phyloP scores from a whole-genome alignment of 768 basidiomycete species.

The Termitomyces sp. region DNA sequence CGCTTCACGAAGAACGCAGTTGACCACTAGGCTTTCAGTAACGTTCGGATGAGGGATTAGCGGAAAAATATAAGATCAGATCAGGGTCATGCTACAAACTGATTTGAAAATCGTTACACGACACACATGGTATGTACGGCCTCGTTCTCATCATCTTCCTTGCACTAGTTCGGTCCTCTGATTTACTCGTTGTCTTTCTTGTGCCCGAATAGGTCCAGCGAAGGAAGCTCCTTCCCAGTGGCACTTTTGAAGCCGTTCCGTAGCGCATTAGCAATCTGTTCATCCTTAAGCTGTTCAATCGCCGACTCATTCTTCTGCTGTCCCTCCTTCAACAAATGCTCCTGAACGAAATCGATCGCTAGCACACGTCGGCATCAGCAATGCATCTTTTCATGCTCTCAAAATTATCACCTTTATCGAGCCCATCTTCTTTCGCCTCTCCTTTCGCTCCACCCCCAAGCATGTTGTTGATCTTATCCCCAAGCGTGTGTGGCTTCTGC shows the following conservation, averaged over 20 bases:
- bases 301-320: constrained; percentile 32
- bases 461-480: constrained; percentile 14
- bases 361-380: not conserved
- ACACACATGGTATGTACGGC: not conserved
- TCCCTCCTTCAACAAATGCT: constrained; percentile 32
- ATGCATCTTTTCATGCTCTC: not conserved
- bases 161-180: too few relatives aligned
- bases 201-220: not conserved
- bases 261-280: constrained; percentile 30
- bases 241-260: constrained; percentile 22
- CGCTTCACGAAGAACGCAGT: not conserved
- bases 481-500: constrained; percentile 11
- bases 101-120: not conserved
- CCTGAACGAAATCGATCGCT: constrained; percentile 37
- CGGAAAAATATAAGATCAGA: too few relatives aligned
- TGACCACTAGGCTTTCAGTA: too few relatives aligned
- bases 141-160: not conserved
- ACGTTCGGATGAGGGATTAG: too few relatives aligned
- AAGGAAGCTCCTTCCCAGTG: constrained; percentile 28
- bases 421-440: constrained; percentile 15
- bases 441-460: constrained; percentile 15
- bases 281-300: constrained; percentile 35
- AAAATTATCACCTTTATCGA: constrained; percentile 24
- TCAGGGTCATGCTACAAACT: too few relatives aligned
- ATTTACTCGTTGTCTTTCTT: not conserved